Conservation (phyloP, 305 asterid species). For the Ajuga reptans region DNA sequence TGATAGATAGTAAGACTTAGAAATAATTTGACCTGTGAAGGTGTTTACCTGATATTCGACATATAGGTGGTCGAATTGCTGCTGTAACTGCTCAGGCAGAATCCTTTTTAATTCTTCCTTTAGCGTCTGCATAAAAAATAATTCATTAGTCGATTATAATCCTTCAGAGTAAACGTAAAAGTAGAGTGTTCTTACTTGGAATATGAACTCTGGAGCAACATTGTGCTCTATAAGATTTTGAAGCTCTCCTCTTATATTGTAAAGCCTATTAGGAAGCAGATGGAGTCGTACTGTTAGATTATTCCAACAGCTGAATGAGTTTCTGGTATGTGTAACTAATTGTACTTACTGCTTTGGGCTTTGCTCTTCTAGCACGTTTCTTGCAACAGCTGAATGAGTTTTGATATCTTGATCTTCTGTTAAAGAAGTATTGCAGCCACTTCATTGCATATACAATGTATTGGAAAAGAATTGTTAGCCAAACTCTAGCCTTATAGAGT, state of each 20-base stretch:
- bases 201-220: constrained; percentile 70
- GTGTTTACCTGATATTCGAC: constrained; percentile 53
- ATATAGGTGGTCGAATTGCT: constrained; percentile 44
- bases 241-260: constrained; percentile 62
- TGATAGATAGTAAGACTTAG: not conserved
- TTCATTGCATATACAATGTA: constrained; percentile 21
- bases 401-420: constrained; percentile 58
- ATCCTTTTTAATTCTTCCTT: constrained; percentile 59
- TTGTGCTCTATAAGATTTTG: constrained; percentile 79
- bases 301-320: not conserved
- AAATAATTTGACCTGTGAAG: not conserved
- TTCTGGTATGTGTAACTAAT: not conserved
- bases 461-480: constrained; percentile 9
- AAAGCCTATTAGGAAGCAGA: constrained; percentile 44
- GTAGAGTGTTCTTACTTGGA: constrained; percentile 41
- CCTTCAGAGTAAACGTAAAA: constrained; percentile 10
- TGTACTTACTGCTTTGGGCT: constrained; percentile 76
- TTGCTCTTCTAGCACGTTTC: constrained; percentile 63
- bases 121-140: constrained; percentile 43
- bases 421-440: constrained; percentile 42
- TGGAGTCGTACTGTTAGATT: constrained; percentile 19
- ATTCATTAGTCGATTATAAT: constrained; percentile 16
- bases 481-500: constrained; percentile 3
- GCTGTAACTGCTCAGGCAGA: constrained; percentile 44
- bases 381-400: constrained; percentile 66